Percentiles rank a stretch among this genome's conserved stretches.
phyloP scores from a whole-genome alignment of 2,329 filamentous ascomycete genomes.

The Trichoderma sp. region DNA sequence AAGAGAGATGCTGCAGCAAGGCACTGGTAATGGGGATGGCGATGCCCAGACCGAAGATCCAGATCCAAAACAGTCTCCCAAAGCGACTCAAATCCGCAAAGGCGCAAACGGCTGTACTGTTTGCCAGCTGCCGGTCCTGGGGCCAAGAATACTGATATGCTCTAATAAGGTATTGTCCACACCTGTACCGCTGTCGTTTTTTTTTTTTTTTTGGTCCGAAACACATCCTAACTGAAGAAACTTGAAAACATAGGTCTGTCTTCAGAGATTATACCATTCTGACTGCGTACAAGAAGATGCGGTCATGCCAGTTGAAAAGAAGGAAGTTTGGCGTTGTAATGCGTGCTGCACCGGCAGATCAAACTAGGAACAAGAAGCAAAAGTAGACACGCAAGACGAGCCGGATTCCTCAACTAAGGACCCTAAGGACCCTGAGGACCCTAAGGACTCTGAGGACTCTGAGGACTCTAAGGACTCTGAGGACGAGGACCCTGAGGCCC shows the following conservation, averaged over 20 bases:
- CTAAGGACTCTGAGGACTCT: too few relatives aligned
- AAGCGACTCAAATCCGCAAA: constrained; percentile 38
- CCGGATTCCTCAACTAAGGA: neutral
- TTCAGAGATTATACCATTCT: constrained; percentile 46
- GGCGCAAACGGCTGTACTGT: constrained; percentile 45
- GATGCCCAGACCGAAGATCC: constrained; percentile 18
- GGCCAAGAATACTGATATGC: constrained; percentile 48
- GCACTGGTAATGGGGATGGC: constrained; percentile 18
- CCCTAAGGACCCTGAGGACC: too few relatives aligned
- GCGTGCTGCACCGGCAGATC: constrained; percentile 15
- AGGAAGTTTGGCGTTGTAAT: constrained; percentile 44
- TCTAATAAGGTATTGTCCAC: constrained; percentile 44
- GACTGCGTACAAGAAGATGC: constrained; percentile 42
- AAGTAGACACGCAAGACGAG: neutral
- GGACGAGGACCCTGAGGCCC: too few relatives aligned
- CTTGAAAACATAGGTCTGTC: constrained; percentile 37
- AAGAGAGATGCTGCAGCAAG: constrained; percentile 29
- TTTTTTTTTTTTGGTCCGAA: neutral
- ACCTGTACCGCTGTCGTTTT: neutral
- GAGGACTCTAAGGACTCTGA: too few relatives aligned
- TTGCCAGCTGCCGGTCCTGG: constrained; percentile 48
- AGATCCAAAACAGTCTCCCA: constrained; percentile 30
- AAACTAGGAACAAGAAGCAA: neutral
- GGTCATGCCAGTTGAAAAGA: constrained; percentile 34
- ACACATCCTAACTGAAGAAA: neutral